phyloP scores from a whole-genome alignment of 257 asterid genomes.

The Penstemon newberryi region DNA sequence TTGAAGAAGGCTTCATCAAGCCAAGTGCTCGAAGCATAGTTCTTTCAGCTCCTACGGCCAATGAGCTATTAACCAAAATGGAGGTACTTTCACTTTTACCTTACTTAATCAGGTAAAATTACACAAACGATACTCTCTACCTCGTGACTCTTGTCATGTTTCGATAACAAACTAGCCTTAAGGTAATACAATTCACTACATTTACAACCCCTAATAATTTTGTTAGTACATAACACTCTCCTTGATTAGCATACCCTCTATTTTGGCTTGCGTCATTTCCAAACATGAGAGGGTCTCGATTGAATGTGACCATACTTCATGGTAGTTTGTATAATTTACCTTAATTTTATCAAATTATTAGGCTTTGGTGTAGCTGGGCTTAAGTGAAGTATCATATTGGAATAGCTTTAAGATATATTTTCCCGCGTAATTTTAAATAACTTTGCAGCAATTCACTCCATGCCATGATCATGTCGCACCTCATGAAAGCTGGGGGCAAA shows the following conservation, averaged over 20 bases:
- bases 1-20: slow-evolving; percentile 94
- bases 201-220: no score
- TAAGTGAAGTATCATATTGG: background rate
- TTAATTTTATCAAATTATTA: background rate
- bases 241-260: no score
- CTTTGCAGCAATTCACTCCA: slow-evolving; percentile 65
- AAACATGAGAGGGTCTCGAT: no score
- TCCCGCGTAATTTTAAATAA: background rate
- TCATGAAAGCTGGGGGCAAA: slow-evolving; percentile 85
- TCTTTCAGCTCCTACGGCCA: slow-evolving; percentile 82
- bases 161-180: no score
- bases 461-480: slow-evolving; percentile 75
- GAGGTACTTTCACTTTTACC: slow-evolving; percentile 56
- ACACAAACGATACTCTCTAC: no score
- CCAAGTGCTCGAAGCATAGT: slow-evolving; percentile 83
- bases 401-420: background rate
- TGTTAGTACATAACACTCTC: no score
- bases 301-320: no score
- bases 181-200: no score
- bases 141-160: no score
- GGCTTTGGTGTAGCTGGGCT: background rate
- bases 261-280: no score
- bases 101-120: no score
- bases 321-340: background rate
- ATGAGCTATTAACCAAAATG: slow-evolving; percentile 73